Evolutionary conservation across 306 rosid genomes (phyloP), one percentile per base, ranked within the genome.

Genomic region (Malus orientalis): DNA sequence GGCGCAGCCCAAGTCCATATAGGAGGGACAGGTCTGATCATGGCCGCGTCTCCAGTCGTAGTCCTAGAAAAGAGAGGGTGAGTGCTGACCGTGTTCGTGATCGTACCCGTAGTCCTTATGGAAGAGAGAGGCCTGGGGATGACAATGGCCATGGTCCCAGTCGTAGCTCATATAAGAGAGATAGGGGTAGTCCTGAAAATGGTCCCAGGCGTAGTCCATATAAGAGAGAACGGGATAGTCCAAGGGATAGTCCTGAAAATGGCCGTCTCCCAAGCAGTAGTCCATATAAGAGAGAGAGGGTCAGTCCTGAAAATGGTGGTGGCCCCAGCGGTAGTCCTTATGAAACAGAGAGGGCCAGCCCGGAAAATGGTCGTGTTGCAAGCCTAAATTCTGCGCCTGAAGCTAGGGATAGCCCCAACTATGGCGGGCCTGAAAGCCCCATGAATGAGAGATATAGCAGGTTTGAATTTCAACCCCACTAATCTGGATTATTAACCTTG

Each of bases 381-480:
- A 88, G 88, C 81, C 90, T 88, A 40, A 82, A 71, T 80, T 70
- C 88, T 20, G 44, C 73, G 74, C 90, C 88, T 3, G 95, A 92
- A 69, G 80, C 87, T 20, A 84, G 84, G 81, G 92, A 89, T 62
- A 88, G 96, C 74, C 92, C 99, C 78, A 88, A 82, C 73, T 89
- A 83, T 78, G 92, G 87, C 75, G 97, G 90, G 44, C 87, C 92
- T 47, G 97, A 89, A 69, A 96, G 98, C 84, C 98, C 99, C 27
- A 76, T 85, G 89, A 77, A 78, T 70, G 97, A 85, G 83, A 84
- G 96, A 81, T 87, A 88, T 23, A 85, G 23, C 86, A 96, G 99
- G 99, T 92, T 78, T 74, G 89, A 75, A 57, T 30, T 29, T 14
- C 44, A 32, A 16, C 23, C 44, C n/a, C 5, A 16, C 19, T 10